phyloP scores from a whole-genome alignment of 352 stramenopile species.

The Globisporangium canariense region DNA sequence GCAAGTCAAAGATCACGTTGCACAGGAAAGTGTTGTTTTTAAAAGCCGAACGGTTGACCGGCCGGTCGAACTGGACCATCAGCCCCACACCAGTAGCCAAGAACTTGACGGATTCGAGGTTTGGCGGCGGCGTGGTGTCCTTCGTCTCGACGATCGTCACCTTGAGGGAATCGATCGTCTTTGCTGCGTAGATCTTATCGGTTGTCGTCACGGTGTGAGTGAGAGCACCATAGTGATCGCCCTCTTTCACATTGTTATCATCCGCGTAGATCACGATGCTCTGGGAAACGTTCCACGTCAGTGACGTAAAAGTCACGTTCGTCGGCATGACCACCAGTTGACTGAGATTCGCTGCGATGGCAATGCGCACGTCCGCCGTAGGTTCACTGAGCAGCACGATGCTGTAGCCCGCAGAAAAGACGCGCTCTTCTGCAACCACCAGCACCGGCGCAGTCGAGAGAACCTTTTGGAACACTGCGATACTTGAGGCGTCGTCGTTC shows the following conservation, averaged over 20 bases:
- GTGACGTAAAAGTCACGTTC: slow-evolving; percentile 30
- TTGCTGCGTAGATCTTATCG: slow-evolving; percentile 30
- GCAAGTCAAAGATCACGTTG: slow-evolving; percentile 54
- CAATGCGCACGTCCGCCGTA: slow-evolving; percentile 31
- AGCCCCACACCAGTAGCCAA: slow-evolving; percentile 43
- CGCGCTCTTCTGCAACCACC: slow-evolving; percentile 42
- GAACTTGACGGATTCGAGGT: slow-evolving; percentile 50
- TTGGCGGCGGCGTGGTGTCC: slow-evolving; percentile 53
- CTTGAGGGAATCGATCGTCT: slow-evolving; percentile 24
- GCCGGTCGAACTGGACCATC: slow-evolving; percentile 42
- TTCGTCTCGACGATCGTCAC: slow-evolving; percentile 64
- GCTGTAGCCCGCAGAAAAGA: slow-evolving; percentile 46
- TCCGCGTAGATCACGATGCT: slow-evolving; percentile 40
- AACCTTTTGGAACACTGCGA: slow-evolving; percentile 41
- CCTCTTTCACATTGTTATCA: slow-evolving; percentile 43
- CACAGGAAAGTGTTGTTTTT: slow-evolving; percentile 39
- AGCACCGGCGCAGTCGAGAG: slow-evolving; percentile 33
- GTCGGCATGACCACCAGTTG: slow-evolving; percentile 40
- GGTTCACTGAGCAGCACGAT: slow-evolving; percentile 48
- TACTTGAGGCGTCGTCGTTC: slow-evolving; percentile 49
- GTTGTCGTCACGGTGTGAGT: slow-evolving; percentile 22
- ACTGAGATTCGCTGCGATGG: slow-evolving; percentile 27
- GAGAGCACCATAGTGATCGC: slow-evolving; percentile 36
- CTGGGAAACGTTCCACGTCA: slow-evolving; percentile 50
- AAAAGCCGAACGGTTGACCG: slow-evolving; percentile 34